phyloP scores from a whole-genome alignment of 1,284 basidiomycete genomes.

The Heterobasidion occidentale region DNA sequence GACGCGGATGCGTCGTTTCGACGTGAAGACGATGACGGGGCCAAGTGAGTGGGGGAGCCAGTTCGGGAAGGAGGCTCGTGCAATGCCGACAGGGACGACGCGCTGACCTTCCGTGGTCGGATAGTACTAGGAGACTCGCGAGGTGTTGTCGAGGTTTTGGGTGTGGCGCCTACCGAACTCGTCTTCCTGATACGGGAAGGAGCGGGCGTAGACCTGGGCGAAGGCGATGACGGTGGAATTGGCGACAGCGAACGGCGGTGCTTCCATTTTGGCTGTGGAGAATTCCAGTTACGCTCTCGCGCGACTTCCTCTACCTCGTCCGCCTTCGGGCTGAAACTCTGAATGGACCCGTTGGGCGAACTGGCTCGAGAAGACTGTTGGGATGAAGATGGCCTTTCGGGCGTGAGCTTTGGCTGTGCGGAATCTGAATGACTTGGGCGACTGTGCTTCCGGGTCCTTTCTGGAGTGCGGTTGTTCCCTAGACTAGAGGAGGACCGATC shows the following conservation, averaged over 20 bases:
- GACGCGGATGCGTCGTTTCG: constrained; percentile 30
- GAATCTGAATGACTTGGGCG: constrained; percentile 1
- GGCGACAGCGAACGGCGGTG: constrained; percentile 4
- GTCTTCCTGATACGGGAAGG: background rate
- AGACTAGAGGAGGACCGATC: constrained; percentile 1
- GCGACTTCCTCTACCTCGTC: constrained; percentile 18
- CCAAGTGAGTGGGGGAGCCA: background rate
- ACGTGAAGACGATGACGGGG: background rate
- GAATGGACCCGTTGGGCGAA: constrained; percentile 31
- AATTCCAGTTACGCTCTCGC: constrained; percentile 53
- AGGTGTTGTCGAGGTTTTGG: background rate
- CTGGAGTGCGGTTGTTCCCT: constrained; percentile 14
- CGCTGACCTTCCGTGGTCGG: constrained; percentile 30
- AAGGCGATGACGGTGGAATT: background rate
- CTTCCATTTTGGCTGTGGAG: constrained; percentile 44
- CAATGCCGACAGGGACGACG: constrained; percentile 55
- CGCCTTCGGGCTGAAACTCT: background rate
- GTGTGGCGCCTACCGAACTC: background rate
- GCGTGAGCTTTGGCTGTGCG: constrained; percentile 2
- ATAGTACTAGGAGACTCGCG: constrained; percentile 24
- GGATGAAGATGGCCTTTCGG: constrained; percentile 17
- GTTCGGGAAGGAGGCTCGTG: too few relatives aligned
- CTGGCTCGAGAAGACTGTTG: constrained; percentile 27
- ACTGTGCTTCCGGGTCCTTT: constrained; percentile 17
- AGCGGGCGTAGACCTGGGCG: background rate